A percentile compares a stretch with the other conserved stretches of the same genome.
Conservation (phyloP, 148 eudicot species). For the Dysphania ambrosioides region DNA sequence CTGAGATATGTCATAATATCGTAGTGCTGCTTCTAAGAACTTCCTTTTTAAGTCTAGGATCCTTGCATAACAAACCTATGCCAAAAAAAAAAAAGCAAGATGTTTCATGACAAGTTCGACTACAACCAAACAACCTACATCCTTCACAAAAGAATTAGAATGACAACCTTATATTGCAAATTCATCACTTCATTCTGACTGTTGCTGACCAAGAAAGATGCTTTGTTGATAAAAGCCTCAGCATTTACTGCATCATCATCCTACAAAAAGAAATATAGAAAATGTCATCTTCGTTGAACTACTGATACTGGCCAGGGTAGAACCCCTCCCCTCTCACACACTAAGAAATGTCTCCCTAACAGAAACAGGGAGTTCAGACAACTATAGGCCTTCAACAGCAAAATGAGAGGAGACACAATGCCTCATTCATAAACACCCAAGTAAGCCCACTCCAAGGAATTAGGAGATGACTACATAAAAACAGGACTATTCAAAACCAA, state of each 20-base stretch:
- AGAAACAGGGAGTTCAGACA: not conserved
- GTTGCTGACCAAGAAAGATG: constrained; percentile 88
- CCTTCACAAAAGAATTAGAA: constrained; percentile 4
- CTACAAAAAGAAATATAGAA: constrained; percentile 39
- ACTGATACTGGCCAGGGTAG: not conserved
- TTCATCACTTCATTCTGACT: constrained; percentile 82
- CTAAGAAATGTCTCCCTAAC: not conserved
- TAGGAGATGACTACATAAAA: not conserved
- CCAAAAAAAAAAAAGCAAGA: constrained; percentile 9
- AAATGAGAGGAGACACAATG: not conserved
- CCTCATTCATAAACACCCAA: not conserved
- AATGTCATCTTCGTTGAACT: not conserved
- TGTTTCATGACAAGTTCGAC: constrained; percentile 9
- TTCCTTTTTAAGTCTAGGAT: constrained; percentile 91
- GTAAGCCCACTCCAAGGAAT: not conserved
- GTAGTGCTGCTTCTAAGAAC: constrained; percentile 96
- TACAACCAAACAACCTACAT: not conserved
- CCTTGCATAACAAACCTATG: constrained; percentile 90
- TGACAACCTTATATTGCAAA: constrained; percentile 81
- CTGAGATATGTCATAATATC: constrained; percentile 93
- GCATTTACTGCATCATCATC: constrained; percentile 97
- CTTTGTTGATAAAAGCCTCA: constrained; percentile 94
- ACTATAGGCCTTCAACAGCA: not conserved
- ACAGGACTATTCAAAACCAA: not conserved
- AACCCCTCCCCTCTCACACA: not conserved